Evolutionary conservation across 2,329 filamentous ascomycete species (phyloP).

Genomic region (Alternaria burnsii): DNA sequence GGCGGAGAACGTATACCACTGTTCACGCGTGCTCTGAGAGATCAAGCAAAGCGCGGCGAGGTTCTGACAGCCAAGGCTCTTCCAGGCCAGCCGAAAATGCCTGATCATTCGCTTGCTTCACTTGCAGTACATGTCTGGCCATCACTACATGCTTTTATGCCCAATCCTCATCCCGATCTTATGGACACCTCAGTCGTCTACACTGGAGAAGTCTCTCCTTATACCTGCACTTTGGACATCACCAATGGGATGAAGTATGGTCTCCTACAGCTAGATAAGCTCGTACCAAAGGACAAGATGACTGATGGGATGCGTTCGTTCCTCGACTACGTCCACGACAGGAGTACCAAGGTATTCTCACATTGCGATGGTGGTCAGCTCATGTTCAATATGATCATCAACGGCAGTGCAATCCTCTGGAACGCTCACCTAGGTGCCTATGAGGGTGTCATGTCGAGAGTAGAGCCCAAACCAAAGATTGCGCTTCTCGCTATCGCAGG

Average conservation of each 20-base stretch:
- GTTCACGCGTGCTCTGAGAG: slow-evolving; percentile 6
- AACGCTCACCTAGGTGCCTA: slow-evolving; percentile 15
- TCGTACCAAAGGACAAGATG: slow-evolving; percentile 3
- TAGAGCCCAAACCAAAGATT: slow-evolving; percentile 16
- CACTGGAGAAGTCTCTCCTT: slow-evolving; percentile 2
- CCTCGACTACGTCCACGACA: slow-evolving; percentile 1
- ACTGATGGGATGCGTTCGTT: slow-evolving; percentile 9
- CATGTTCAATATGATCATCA: slow-evolving; percentile 14
- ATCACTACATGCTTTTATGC: slow-evolving; percentile 8
- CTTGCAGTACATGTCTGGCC: slow-evolving; percentile 13
- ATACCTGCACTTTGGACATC: slow-evolving; percentile 13
- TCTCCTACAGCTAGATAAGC: slow-evolving; percentile 3
- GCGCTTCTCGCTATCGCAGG: slow-evolving; percentile 10
- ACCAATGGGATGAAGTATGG: slow-evolving; percentile 10
- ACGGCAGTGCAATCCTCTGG: not conserved
- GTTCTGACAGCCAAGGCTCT: not conserved
- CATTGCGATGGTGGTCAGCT: slow-evolving; percentile 14
- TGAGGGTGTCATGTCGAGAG: slow-evolving; percentile 8
- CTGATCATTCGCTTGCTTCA: slow-evolving; percentile 1
- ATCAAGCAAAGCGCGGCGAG: not conserved
- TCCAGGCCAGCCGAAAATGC: not conserved
- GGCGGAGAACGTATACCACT: slow-evolving; percentile 15
- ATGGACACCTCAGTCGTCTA: slow-evolving; percentile 9
- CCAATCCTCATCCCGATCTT: not conserved
- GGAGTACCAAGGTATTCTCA: not conserved